Base-by-base conservation (phyloP, 805 yeast species). In the Candida corydali region DNA sequence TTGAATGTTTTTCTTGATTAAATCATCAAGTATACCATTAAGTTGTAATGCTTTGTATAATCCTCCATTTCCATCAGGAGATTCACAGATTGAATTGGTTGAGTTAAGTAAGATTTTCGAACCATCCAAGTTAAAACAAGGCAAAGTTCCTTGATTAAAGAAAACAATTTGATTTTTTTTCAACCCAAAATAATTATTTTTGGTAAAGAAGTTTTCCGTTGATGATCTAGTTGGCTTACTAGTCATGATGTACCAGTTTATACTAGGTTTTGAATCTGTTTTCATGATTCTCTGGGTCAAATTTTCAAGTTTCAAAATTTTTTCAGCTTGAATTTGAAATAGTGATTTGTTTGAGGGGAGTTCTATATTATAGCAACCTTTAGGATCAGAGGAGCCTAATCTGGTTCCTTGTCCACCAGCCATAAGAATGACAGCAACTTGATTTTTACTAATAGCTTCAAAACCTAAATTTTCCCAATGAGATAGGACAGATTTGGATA, bases 321-420 rank as follows among this genome's bases (percentile, higher is more conserved):
- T 79, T 55, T 89, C 97, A 16, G 95, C 93, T 64, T 93, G 99
- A 38, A 93, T 73, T 59, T 88, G 96, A 61, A 93, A 93, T 40
- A 93, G 65, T 1, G 95, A 77, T 57, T 86, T 86, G 23, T 73
- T 70, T 2, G 95, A 85, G 1, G 96, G 96, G 34, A 93, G 73
- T 0, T 82, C 82, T 42, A 93, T 81, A 56, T 91, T 77, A 55
- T 78, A 93, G 61, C 97, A 91, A 1, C 99, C 99, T 61, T 93
- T 93, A 25, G 99, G 99, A 17, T 68, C 77, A 3, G 79, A 65
- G 1, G 96, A 87, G 1, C 98, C 98, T 37, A 93, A 69, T 44
- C 99, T 73, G 6, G 97, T 85, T 22, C 99, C 99, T 61, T 93
- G 98, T 34, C 99, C 99, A 39, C 99, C 99, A 9, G 99, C 97